Conservation (phyloP, 495 filamentous ascomycete species). For the Penicillium pulvis region DNA sequence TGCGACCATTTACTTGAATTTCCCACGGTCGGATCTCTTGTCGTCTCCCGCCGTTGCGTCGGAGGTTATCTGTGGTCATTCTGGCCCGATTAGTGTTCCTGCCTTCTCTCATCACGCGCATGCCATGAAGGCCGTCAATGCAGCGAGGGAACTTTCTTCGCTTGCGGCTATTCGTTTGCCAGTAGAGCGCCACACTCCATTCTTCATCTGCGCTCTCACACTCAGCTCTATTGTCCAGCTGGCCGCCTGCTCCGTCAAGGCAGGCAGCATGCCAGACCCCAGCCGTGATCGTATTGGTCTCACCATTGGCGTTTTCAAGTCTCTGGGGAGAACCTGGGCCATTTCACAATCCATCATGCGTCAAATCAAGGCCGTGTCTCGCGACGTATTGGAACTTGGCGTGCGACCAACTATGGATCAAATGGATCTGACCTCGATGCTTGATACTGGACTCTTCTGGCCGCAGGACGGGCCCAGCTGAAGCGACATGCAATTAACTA, state of each 20-base stretch:
- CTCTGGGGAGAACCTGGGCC: constrained; percentile 73
- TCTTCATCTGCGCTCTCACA: constrained; percentile 81
- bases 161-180: constrained; percentile 77
- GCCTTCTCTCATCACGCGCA: constrained; percentile 61
- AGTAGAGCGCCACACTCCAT: constrained; percentile 77
- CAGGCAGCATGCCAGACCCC: constrained; percentile 67
- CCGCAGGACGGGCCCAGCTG: constrained; percentile 30
- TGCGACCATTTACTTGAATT: constrained; percentile 49
- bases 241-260: constrained; percentile 67
- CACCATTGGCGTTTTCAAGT: constrained; percentile 80
- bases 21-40: constrained; percentile 52
- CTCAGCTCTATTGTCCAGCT: constrained; percentile 61
- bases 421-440: constrained; percentile 40
- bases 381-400: constrained; percentile 49
- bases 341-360: constrained; percentile 70
- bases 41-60: constrained; percentile 50
- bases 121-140: constrained; percentile 76
- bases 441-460: constrained; percentile 47
- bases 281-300: constrained; percentile 76
- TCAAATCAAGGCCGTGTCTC: constrained; percentile 63
- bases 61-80: constrained; percentile 52
- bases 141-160: constrained; percentile 73
- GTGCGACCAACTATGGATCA: constrained; percentile 46
- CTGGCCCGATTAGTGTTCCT: constrained; percentile 51
- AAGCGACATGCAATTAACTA: neutral